Evolutionary conservation across 257 asterid genomes (phyloP).

Genomic region (Solanum piurae): DNA sequence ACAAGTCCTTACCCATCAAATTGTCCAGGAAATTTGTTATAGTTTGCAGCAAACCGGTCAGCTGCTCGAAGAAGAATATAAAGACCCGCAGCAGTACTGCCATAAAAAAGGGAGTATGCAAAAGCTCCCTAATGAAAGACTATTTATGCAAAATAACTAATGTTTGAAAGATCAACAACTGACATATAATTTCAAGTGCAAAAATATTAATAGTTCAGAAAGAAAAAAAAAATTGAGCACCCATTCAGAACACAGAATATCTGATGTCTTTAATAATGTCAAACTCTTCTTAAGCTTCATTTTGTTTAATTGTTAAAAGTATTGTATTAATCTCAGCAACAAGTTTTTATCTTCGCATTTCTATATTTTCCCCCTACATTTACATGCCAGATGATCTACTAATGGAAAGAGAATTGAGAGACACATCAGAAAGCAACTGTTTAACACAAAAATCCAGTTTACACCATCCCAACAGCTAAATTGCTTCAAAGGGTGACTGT

Average conservation of each 20-base stretch:
- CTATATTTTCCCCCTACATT: not conserved
- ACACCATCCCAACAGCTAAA: not conserved
- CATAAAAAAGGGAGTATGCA: slow-evolving; percentile 6
- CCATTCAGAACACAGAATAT: not conserved
- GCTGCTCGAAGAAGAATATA: slow-evolving; percentile 88
- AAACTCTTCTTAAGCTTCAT: not conserved
- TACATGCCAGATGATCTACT: not conserved
- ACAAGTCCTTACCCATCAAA: slow-evolving; percentile 61
- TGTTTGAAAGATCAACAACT: not conserved
- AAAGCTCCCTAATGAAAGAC: slow-evolving; percentile 1
- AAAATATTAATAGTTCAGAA: not conserved
- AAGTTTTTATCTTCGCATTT: not conserved
- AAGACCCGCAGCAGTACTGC: slow-evolving; percentile 78
- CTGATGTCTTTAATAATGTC: not conserved
- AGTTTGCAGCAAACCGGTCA: slow-evolving; percentile 85
- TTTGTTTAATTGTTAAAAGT: not conserved
- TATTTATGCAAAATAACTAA: slow-evolving; percentile 4
- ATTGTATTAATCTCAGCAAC: not conserved
- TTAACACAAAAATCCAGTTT: not conserved
- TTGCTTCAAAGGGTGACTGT: not conserved
- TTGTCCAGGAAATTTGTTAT: slow-evolving; percentile 80
- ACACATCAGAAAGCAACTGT: not conserved
- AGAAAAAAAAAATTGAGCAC: not conserved
- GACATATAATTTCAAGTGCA: not conserved
- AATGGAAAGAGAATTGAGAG: not conserved